Conservation (phyloP, 2,329 filamentous ascomycete species). For the Escovopsis weberi region DNA sequence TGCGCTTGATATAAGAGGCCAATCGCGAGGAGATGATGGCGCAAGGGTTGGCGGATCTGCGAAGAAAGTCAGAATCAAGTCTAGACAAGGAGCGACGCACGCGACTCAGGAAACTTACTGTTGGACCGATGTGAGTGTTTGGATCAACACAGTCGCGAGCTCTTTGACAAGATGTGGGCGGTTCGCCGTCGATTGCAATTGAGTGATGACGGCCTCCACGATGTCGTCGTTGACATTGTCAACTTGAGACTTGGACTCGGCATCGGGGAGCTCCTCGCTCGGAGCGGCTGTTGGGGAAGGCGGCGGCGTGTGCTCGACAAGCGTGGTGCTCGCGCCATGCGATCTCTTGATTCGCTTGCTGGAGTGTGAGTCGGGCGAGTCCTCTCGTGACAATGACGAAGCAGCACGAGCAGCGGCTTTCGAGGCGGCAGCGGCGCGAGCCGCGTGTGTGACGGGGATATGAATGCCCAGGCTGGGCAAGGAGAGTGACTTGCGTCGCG, state of each 20-base stretch:
- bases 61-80: slow-evolving; percentile 15
- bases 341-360: slow-evolving; percentile 66
- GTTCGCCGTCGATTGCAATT: slow-evolving; percentile 81
- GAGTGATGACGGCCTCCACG: slow-evolving; percentile 76
- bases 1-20: slow-evolving; percentile 75
- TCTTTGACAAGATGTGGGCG: slow-evolving; percentile 91
- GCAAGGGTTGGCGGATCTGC: slow-evolving; percentile 85
- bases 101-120: too few relatives aligned
- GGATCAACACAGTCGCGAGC: slow-evolving; percentile 64
- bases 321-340: slow-evolving; percentile 57
- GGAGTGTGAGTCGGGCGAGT: slow-evolving; percentile 23
- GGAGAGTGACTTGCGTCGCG: slow-evolving; percentile 87
- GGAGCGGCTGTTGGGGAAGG: slow-evolving; percentile 18
- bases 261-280: slow-evolving; percentile 15
- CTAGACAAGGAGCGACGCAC: too few relatives aligned
- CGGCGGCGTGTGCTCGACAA: slow-evolving; percentile 53
- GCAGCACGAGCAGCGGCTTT: slow-evolving; percentile 20
- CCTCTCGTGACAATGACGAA: slow-evolving; percentile 15
- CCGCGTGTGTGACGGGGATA: slow-evolving; percentile 52
- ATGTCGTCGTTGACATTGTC: slow-evolving; percentile 89
- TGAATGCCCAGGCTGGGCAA: slow-evolving; percentile 87
- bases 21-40: slow-evolving; percentile 91
- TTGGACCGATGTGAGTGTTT: slow-evolving; percentile 68
- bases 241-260: slow-evolving; percentile 37
- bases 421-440: slow-evolving; percentile 37